These are phyloP conservation scores for Cryptococcus floricola DNA, from an alignment of 1,284 basidiomycete species.

Conservation along the genomic window DNA sequence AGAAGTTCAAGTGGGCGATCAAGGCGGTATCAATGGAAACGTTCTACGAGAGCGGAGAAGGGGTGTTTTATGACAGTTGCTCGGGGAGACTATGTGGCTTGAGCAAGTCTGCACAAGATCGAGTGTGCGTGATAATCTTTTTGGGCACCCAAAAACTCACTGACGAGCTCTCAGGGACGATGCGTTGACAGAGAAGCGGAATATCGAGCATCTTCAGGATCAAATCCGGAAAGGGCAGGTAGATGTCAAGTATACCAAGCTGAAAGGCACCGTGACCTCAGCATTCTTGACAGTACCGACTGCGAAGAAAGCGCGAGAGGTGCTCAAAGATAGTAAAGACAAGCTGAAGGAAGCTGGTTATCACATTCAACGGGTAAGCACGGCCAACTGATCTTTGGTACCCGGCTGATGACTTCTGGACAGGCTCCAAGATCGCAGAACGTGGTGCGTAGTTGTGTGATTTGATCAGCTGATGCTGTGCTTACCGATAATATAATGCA, in stretches of 20 bases:
- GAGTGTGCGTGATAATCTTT: background rate
- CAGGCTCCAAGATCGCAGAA: slow-evolving; percentile 21
- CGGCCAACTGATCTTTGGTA: background rate
- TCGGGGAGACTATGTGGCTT: slow-evolving; percentile 8
- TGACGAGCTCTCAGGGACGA: slow-evolving; percentile 4
- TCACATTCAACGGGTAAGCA: slow-evolving; percentile 11
- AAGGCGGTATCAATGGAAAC: slow-evolving; percentile 14
- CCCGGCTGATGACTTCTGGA: background rate
- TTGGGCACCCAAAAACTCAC: background rate
- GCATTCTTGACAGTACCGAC: slow-evolving; percentile 30
- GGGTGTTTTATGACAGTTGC: slow-evolving; percentile 12
- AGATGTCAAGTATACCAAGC: slow-evolving; percentile 1
- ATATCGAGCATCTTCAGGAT: slow-evolving; percentile 12
- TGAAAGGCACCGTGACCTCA: slow-evolving; percentile 14
- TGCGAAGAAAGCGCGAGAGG: slow-evolving; percentile 18
- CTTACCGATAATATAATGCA: background rate
- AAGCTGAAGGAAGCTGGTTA: slow-evolving; percentile 12
- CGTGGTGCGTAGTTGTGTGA: slow-evolving; percentile 13
- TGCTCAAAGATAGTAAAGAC: slow-evolving; percentile 11
- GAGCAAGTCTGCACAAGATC: slow-evolving; percentile 2
- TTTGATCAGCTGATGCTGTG: background rate
- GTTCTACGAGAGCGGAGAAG: slow-evolving; percentile 4
- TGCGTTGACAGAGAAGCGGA: slow-evolving; percentile 7
- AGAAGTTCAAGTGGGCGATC: slow-evolving; percentile 11
- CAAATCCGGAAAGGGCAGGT: slow-evolving; percentile 10